Base-by-base conservation (phyloP, 176 grass and related monocot species). In the Carex cristatella region DNA sequence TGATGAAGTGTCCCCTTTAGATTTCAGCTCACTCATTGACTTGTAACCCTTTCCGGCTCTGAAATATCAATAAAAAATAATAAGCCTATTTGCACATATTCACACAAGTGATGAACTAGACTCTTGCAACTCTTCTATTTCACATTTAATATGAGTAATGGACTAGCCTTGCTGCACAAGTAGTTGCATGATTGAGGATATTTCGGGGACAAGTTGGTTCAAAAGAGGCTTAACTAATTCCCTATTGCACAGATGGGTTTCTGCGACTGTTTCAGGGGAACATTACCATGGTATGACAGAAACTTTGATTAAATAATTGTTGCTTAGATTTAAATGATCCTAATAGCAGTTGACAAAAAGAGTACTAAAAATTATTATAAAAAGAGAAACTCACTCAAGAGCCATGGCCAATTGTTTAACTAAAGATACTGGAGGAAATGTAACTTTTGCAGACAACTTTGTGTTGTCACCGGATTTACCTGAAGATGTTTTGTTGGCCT, bases 401-500 rank as follows among this genome's bases (percentile, higher is more conserved):
- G 89, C 91, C 68, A 86, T 76, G 85, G 89, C 86, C 86, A 98
- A 89, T 81, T 94, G 95, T 89, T 88, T 98, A 77, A 90, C 82
- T 57, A 82, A 48, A 83, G 91, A 94, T 87, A 70, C 54, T 78
- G 86, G 82, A 91, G 92, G 92, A 85, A 94, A 86, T 69, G 67
- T 65, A 57, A 79, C 4, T 57, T 93, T 88, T 88, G 65, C 64
- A 16, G 61, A 42, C 60, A 69, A 56, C 16, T 79, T 85, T 68
- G 38, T 65, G 40, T 18, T 51, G 62, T 31, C 40, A 65, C 38
- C 61, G 15, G 15, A 55, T 83, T 51, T 14, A 7, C 14, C 28
- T 54, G 61, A 42, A 63, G 33, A 31, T 66, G n/a, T 65, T 51
- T 55, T 19, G 11, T 66, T 68, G 64, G 14, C 80, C 80, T 83